These are phyloP conservation scores for Hericium coralloides DNA, from an alignment of 768 basidiomycete species.

Conservation along the genomic window DNA sequence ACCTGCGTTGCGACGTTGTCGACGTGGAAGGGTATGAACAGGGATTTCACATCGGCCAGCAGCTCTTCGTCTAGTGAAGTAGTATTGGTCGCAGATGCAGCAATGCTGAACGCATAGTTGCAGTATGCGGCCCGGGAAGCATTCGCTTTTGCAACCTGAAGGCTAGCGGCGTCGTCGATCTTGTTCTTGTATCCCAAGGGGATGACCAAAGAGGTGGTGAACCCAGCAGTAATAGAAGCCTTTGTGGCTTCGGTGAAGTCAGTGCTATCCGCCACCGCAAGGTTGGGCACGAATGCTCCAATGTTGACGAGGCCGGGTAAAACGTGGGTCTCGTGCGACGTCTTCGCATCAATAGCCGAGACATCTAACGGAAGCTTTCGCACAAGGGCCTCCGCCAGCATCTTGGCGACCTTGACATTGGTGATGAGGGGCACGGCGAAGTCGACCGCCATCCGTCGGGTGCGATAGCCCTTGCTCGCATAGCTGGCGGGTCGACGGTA, in stretches of 20 bases:
- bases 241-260: conserved; percentile 65
- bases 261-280: conserved; percentile 42
- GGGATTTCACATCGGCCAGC: conserved; percentile 69
- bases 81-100: conserved; percentile 64
- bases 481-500: conserved; percentile 97
- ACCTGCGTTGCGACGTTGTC: conserved; percentile 44
- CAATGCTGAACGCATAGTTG: conserved; percentile 79
- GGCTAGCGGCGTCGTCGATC: conserved; percentile 58
- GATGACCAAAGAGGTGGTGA: conserved; percentile 75
- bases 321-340: conserved; percentile 79
- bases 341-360: conserved; percentile 87
- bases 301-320: conserved; percentile 93
- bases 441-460: conserved; percentile 97
- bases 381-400: conserved; percentile 88
- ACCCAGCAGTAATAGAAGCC: conserved; percentile 83
- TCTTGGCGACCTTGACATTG: conserved; percentile 97
- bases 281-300: conserved; percentile 72
- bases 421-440: conserved; percentile 96
- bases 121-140: conserved; percentile 62
- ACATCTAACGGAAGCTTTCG: conserved; percentile 88
- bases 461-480: conserved; percentile 92
- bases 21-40: conserved; percentile 75
- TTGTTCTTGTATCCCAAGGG: conserved; percentile 54
- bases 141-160: conserved; percentile 63
- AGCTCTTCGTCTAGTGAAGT: conserved; percentile 62